Conservation (phyloP, 2,329 filamentous ascomycete species). For the Triangularia setosa region DNA sequence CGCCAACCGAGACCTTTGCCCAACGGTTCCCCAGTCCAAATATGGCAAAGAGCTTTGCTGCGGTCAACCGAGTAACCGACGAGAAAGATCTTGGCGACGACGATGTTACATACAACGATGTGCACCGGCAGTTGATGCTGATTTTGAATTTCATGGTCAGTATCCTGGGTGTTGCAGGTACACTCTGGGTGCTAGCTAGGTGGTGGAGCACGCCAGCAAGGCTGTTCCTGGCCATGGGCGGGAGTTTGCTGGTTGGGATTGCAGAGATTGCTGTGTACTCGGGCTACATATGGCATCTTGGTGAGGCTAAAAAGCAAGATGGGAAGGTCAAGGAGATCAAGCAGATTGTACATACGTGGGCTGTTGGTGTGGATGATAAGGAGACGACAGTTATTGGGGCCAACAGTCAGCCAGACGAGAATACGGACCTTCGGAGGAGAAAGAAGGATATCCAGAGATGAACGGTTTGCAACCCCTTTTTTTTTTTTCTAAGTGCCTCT, state of each 20-base stretch:
- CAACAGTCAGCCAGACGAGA: neutral
- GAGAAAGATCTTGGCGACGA: conserved; percentile 47
- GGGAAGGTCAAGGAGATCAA: conserved; percentile 57
- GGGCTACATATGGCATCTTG: conserved; percentile 68
- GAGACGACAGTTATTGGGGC: conserved; percentile 14
- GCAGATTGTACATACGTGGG: conserved; percentile 69
- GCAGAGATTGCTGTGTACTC: conserved; percentile 76
- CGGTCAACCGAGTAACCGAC: conserved; percentile 46
- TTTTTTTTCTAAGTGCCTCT: neutral
- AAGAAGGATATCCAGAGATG: conserved; percentile 8
- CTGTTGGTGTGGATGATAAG: conserved; percentile 44
- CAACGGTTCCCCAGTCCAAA: conserved; percentile 52
- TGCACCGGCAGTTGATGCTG: conserved; percentile 76
- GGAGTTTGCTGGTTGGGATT: conserved; percentile 64
- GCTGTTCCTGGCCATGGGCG: conserved; percentile 66
- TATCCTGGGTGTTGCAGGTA: conserved; percentile 72
- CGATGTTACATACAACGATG: conserved; percentile 66
- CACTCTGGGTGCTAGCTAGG: conserved; percentile 72
- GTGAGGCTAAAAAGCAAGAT: conserved; percentile 63
- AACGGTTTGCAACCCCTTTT: neutral
- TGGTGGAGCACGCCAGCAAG: conserved; percentile 72
- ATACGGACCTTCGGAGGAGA: conserved; percentile 19
- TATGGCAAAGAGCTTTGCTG: conserved; percentile 51
- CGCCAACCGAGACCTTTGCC: conserved; percentile 54
- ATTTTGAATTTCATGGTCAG: conserved; percentile 89